Conservation (phyloP, 1,284 basidiomycete genomes). For the Cutaneotrichosporon sp. region DNA sequence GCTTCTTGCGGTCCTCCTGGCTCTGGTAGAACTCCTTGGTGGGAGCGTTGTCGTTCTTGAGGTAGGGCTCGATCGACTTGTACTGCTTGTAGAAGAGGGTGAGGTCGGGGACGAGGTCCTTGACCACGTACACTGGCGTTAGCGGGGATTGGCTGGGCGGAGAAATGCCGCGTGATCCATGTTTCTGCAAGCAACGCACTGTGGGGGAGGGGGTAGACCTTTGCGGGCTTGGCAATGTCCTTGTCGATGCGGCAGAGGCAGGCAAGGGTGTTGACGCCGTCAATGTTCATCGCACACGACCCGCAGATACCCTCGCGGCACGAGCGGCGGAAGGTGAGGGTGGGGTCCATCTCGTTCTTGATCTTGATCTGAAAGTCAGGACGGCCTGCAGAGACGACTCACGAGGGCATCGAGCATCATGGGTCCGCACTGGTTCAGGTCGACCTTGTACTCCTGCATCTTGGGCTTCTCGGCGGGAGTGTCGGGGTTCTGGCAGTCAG, state of each 20-base stretch:
- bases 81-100: conserved; percentile 81
- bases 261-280: conserved; percentile 96
- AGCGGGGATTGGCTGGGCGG: conserved; percentile 1
- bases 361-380: conserved; percentile 80
- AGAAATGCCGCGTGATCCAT: background rate
- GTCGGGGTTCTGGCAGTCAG: conserved; percentile 82
- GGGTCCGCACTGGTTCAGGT: conserved; percentile 92
- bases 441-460: conserved; percentile 88
- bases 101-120: conserved; percentile 85
- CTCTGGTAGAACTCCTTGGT: conserved; percentile 80
- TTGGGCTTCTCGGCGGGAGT: conserved; percentile 88
- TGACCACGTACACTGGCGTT: conserved; percentile 91
- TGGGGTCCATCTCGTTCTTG: conserved; percentile 97
- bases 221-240: conserved; percentile 68
- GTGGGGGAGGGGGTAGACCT: conserved; percentile 98
- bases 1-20: conserved; percentile 87
- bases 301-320: conserved; percentile 99
- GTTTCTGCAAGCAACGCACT: conserved; percentile 61
- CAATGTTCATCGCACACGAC: conserved; percentile 98
- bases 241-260: conserved; percentile 96
- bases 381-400: conserved; percentile 21
- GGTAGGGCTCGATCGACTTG: conserved; percentile 96
- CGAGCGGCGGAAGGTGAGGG: conserved; percentile 92
- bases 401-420: conserved; percentile 72
- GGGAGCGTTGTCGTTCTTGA: conserved; percentile 88